Evolutionary conservation across 1,284 basidiomycete species (phyloP).

Genomic region (Sanguinoderma infundibulare): DNA sequence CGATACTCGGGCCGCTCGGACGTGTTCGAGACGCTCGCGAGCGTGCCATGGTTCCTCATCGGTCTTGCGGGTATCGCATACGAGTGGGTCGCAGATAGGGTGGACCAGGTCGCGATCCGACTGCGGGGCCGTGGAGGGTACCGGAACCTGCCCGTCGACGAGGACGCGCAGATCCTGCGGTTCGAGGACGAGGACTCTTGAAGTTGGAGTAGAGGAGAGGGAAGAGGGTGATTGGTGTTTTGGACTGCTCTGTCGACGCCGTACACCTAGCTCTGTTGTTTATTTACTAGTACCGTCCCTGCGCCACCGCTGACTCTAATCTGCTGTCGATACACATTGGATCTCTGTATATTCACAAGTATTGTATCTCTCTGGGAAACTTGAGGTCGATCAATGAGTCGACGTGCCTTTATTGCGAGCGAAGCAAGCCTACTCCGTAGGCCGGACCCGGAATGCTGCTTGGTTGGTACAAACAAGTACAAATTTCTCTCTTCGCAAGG

Average conservation of each 20-base stretch:
- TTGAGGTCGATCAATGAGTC: neutral
- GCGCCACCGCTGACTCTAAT: conserved; percentile 4
- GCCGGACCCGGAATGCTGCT: too few relatives aligned
- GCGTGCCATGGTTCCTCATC: conserved; percentile 86
- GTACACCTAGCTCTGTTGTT: conserved; percentile 13
- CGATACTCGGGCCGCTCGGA: conserved; percentile 54
- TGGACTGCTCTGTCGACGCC: conserved; percentile 9
- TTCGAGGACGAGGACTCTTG: conserved; percentile 78
- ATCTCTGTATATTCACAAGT: conserved; percentile 7
- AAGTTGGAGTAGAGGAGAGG: neutral
- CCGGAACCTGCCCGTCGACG: conserved; percentile 82
- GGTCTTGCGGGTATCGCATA: conserved; percentile 78
- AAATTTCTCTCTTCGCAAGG: too few relatives aligned
- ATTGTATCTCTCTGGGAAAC: conserved; percentile 1
- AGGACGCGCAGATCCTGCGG: conserved; percentile 83
- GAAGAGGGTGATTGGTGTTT: neutral
- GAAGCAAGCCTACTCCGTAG: too few relatives aligned
- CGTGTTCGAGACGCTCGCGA: conserved; percentile 72
- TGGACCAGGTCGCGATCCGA: conserved; percentile 50
- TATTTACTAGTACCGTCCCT: conserved; percentile 10
- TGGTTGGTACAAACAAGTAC: too few relatives aligned
- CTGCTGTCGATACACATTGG: conserved; percentile 7
- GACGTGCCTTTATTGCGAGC: neutral
- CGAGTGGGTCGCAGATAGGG: conserved; percentile 58
- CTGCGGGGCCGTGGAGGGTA: conserved; percentile 71